These are phyloP conservation scores for Fusarium tjaetaba DNA, from an alignment of 2,329 filamentous ascomycete genomes.

Conservation along the genomic window DNA sequence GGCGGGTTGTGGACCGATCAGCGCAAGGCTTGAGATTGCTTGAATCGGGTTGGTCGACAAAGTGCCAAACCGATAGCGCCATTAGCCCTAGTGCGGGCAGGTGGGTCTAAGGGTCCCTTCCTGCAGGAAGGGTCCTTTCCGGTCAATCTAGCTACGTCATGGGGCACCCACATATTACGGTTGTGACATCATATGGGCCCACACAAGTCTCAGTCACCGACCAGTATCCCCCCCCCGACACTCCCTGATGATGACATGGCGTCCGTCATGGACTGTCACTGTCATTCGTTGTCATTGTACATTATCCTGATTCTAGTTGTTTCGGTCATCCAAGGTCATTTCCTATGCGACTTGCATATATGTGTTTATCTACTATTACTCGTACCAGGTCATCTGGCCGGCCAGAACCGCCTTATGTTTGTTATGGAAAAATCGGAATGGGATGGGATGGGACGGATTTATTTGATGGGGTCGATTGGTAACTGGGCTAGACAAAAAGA, in stretches of 20 bases:
- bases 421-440: neutral
- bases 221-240: neutral
- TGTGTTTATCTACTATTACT: neutral
- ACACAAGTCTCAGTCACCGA: constrained; percentile 15
- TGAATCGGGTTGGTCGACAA: constrained; percentile 26
- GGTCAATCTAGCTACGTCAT: constrained; percentile 22
- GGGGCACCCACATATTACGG: neutral
- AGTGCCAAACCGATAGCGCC: constrained; percentile 18
- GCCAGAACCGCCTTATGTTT: constrained; percentile 14
- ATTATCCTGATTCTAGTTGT: constrained; percentile 21
- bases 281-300: constrained; percentile 6
- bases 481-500: constrained; percentile 33
- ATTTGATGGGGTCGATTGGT: neutral
- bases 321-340: constrained; percentile 24
- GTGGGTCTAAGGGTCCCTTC: constrained; percentile 47
- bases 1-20: constrained; percentile 32
- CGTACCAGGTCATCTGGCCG: constrained; percentile 22
- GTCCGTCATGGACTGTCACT: constrained; percentile 27
- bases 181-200: constrained; percentile 29
- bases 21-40: constrained; percentile 22
- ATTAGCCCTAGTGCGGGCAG: constrained; percentile 8
- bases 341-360: constrained; percentile 31
- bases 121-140: constrained; percentile 45
- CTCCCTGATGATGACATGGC: constrained; percentile 43
- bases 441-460: no score